Evolutionary conservation across 2,329 filamentous ascomycete genomes (phyloP).

Genomic region (Colletotrichum magnum): DNA sequence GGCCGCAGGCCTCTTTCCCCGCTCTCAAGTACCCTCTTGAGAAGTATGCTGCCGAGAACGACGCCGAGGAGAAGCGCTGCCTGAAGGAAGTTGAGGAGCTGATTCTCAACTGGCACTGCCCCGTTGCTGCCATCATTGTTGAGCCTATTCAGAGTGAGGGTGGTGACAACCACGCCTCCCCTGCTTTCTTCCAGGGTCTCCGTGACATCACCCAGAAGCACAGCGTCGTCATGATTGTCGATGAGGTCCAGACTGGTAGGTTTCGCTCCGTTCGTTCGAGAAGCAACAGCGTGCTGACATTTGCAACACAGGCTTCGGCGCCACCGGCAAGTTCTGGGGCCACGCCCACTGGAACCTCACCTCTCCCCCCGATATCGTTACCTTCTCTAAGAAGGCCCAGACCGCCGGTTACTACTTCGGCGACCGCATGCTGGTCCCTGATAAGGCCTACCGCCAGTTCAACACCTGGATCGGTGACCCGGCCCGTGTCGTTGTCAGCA

Average conservation of each 20-base stretch:
- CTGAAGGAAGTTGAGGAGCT: slow-evolving; percentile 80
- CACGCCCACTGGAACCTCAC: slow-evolving; percentile 86
- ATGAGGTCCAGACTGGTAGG: slow-evolving; percentile 80
- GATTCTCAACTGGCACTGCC: slow-evolving; percentile 76
- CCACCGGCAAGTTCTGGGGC: slow-evolving; percentile 91
- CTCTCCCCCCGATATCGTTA: slow-evolving; percentile 86
- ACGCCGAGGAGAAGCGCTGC: slow-evolving; percentile 78
- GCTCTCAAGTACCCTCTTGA: slow-evolving; percentile 82
- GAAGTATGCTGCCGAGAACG: slow-evolving; percentile 78
- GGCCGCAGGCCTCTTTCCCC: slow-evolving; percentile 89
- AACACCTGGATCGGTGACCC: slow-evolving; percentile 93
- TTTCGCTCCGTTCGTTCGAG: not conserved
- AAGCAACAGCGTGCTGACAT: not conserved
- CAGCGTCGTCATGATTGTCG: slow-evolving; percentile 82
- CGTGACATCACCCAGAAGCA: slow-evolving; percentile 79
- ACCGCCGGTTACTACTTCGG: slow-evolving; percentile 88
- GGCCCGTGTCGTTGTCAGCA: slow-evolving; percentile 81
- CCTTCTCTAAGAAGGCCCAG: slow-evolving; percentile 90
- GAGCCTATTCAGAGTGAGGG: slow-evolving; percentile 89
- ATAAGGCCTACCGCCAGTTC: slow-evolving; percentile 88
- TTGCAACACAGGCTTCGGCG: slow-evolving; percentile 72
- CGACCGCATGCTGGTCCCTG: slow-evolving; percentile 80
- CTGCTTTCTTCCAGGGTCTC: slow-evolving; percentile 83
- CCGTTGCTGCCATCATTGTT: slow-evolving; percentile 80
- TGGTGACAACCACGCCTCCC: slow-evolving; percentile 86